Percentiles rank a stretch among this genome's conserved stretches.
Conservation (phyloP, 2,329 filamentous ascomycete genomes). For the Cladosporium sp. region DNA sequence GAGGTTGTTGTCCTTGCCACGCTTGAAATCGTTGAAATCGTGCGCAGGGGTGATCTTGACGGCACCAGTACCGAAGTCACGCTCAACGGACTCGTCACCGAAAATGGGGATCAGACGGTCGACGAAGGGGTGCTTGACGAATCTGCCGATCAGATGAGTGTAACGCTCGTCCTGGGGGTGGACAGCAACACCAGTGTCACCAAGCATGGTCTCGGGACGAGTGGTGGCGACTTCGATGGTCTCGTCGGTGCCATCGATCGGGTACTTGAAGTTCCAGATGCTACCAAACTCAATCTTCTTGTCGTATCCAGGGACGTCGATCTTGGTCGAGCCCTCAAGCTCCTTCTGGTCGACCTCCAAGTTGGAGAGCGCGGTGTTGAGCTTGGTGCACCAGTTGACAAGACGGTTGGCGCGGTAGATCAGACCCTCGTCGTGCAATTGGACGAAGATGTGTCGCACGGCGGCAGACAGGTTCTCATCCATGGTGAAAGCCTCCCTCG, state of each 20-base stretch:
- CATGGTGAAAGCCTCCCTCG: slow-evolving; percentile 93
- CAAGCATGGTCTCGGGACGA: slow-evolving; percentile 90
- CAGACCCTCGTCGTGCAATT: slow-evolving; percentile 84
- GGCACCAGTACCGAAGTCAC: slow-evolving; percentile 91
- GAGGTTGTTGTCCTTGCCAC: slow-evolving; percentile 56
- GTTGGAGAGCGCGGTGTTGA: slow-evolving; percentile 88
- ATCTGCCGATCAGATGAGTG: slow-evolving; percentile 82
- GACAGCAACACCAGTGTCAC: slow-evolving; percentile 89
- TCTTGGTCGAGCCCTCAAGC: slow-evolving; percentile 74
- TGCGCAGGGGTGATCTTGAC: slow-evolving; percentile 97
- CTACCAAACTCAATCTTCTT: slow-evolving; percentile 97
- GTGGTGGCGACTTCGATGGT: slow-evolving; percentile 90
- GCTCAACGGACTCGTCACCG: slow-evolving; percentile 84
- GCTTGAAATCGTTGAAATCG: slow-evolving; percentile 88
- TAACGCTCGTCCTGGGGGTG: slow-evolving; percentile 85
- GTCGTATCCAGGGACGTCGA: slow-evolving; percentile 92
- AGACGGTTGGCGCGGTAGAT: slow-evolving; percentile 92
- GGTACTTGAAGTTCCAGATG: slow-evolving; percentile 84
- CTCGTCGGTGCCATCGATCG: slow-evolving; percentile 75
- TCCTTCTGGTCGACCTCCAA: slow-evolving; percentile 93
- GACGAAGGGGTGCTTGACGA: slow-evolving; percentile 82
- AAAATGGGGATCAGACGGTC: slow-evolving; percentile 78
- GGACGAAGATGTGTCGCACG: slow-evolving; percentile 83
- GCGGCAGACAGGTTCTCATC: slow-evolving; percentile 78
- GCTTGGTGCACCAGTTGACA: slow-evolving; percentile 90